A percentile compares a stretch with the other conserved stretches of the same genome.
phyloP scores from a whole-genome alignment of 108 stramenopile species.

The Pseudonitzschia multiseries region DNA sequence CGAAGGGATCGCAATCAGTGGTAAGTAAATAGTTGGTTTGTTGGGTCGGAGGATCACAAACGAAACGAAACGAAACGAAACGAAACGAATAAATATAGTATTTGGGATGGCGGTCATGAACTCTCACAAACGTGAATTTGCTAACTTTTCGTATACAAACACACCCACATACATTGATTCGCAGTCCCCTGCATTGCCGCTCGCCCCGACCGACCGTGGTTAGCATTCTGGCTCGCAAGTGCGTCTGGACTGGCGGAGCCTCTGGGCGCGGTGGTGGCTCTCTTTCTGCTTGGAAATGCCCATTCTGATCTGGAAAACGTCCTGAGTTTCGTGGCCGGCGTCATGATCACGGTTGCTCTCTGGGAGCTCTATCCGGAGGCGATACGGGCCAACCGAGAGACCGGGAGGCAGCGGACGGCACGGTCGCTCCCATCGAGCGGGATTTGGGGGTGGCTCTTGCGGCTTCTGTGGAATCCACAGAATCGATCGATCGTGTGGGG shows the following conservation, averaged over 20 bases:
- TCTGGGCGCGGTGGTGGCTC: slow-evolving; percentile 64
- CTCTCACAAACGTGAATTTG: not conserved
- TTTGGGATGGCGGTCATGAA: not conserved
- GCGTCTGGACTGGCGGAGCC: slow-evolving; percentile 78
- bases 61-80: not conserved
- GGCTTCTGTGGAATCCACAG: not conserved
- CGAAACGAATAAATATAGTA: not conserved
- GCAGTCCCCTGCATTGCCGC: slow-evolving; percentile 78
- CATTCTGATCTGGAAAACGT: slow-evolving; percentile 68
- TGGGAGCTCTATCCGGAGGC: slow-evolving; percentile 81
- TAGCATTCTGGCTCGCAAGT: slow-evolving; percentile 72
- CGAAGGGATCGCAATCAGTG: slow-evolving; percentile 76
- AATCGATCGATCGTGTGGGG: slow-evolving; percentile 32
- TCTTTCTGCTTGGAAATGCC: slow-evolving; percentile 31
- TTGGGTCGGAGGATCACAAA: not conserved
- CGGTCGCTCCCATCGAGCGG: not conserved
- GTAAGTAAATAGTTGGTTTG: not conserved
- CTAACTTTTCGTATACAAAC: no score
- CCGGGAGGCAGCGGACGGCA: not conserved
- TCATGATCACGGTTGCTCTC: slow-evolving; percentile 80
- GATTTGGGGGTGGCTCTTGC: not conserved
- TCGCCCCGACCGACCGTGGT: slow-evolving; percentile 70
- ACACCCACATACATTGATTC: not conserved
- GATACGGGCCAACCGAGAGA: slow-evolving; percentile 31
- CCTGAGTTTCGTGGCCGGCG: slow-evolving; percentile 79